Conservation (phyloP, 768 basidiomycete species). For the Sarcodon sp. region DNA sequence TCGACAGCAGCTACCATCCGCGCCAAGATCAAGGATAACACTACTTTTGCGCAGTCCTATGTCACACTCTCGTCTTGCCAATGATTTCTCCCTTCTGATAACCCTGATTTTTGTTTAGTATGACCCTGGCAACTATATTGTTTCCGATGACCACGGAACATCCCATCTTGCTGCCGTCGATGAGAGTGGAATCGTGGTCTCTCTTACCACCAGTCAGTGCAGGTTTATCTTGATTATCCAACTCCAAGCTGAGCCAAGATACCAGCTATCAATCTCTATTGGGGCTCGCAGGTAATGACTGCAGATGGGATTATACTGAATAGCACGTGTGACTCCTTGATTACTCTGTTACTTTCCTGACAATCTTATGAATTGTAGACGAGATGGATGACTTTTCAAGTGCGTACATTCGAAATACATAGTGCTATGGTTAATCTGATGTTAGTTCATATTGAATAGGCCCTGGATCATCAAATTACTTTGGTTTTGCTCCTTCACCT, state of each 20-base stretch:
- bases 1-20: neutral
- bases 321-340: neutral
- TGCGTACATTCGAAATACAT: neutral
- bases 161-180: conserved; percentile 23
- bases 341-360: neutral
- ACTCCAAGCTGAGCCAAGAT: neutral
- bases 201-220: conserved; percentile 13
- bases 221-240: neutral
- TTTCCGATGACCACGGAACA: conserved; percentile 21
- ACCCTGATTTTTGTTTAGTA: conserved; percentile 11
- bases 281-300: conserved; percentile 17
- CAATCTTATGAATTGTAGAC: conserved; percentile 8
- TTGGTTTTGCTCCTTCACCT: conserved; percentile 24
- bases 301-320: conserved; percentile 11
- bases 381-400: conserved; percentile 19
- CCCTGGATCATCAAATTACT: conserved; percentile 15
- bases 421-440: neutral
- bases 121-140: conserved; percentile 17
- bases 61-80: neutral
- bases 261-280: conserved; percentile 11
- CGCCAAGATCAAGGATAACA: neutral
- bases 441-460: neutral
- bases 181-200: conserved; percentile 14
- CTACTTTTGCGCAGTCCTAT: neutral
- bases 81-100: neutral